Base-by-base conservation (phyloP, 2,329 filamentous ascomycete species). In the Claviceps quebecensis region DNA sequence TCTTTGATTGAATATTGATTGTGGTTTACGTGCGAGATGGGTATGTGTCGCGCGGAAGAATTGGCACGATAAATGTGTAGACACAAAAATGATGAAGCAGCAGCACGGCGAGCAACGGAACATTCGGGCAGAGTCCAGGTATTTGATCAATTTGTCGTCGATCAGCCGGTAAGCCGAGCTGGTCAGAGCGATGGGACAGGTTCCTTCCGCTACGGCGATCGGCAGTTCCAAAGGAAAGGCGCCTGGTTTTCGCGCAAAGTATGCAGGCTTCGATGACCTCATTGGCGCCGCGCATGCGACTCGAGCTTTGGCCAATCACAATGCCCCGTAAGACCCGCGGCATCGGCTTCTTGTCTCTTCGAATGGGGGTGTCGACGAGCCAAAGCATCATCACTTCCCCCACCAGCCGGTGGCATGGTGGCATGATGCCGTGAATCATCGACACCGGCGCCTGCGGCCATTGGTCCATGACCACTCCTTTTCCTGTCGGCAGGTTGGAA, bases 241-340 rank as follows among this genome's bases (percentile, higher is more conserved):
- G 6, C n/a, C 22, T 47, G 38, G 34, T 19, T 46, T 34, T 9
- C 41, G 22, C 26, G 34, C 16, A 17, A 41, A n/a, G 17, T 13
- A 44, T 45, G 48, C n/a, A 50, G 40, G 39, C 48, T 53, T 47
- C 34, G 39, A 54, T 54, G 52, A 54, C 52, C 52, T 54, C 49
- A 54, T 22, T 37, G 40, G 52, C 37, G 39, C n/a, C 29, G 19
- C 16, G 40, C 40, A 26, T 22, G 49, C 23, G 3, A 17, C 34
- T 14, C 40, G 37, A 26, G 36, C 36, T 40, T 13, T 44, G 36
- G 11, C 51, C 51, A 52, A 52, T 45, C 51, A 49, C 9, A 9
- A 6, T 2, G 8, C 8, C 11, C 23, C 16, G 6, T 14, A 5
- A 6, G 17, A n/a, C 45, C 47, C 26, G 26, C 26, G 26, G 43